Conservation (phyloP, 1,139 yeast species). For the Meyerozyma smithsonii region DNA sequence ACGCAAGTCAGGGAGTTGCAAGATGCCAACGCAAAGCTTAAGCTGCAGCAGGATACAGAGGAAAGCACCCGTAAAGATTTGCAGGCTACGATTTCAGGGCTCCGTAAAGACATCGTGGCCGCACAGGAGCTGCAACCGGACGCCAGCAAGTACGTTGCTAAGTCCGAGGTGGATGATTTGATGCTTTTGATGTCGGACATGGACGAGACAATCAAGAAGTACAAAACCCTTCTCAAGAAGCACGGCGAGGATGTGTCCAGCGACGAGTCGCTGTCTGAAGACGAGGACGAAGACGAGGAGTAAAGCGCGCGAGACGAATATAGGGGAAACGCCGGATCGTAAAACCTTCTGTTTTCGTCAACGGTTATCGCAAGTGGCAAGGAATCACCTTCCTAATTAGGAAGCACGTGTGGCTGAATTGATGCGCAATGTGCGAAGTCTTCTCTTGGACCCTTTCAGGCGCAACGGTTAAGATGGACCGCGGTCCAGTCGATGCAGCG, state of each 20-base stretch:
- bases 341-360: too few species aligned
- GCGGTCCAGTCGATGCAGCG: too few species aligned
- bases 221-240: constrained; percentile 47
- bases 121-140: not conserved
- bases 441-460: too few species aligned
- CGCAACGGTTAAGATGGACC: too few species aligned
- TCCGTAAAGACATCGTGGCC: not conserved
- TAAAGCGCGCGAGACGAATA: too few species aligned
- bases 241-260: constrained; percentile 48
- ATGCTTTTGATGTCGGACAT: constrained; percentile 70
- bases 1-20: too few species aligned
- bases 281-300: constrained; percentile 27
- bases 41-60: not conserved
- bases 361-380: too few species aligned
- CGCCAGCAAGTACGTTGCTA: constrained; percentile 34
- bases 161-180: constrained; percentile 67
- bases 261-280: constrained; percentile 41
- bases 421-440: too few species aligned
- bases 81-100: not conserved
- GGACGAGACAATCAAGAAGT: constrained; percentile 62
- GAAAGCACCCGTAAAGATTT: not conserved
- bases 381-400: too few species aligned
- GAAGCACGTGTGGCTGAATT: too few species aligned
- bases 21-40: not conserved
- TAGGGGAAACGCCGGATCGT: too few species aligned